Evolutionary conservation across 179 eudicot genomes (phyloP).

Genomic region (Silene noctiflora): DNA sequence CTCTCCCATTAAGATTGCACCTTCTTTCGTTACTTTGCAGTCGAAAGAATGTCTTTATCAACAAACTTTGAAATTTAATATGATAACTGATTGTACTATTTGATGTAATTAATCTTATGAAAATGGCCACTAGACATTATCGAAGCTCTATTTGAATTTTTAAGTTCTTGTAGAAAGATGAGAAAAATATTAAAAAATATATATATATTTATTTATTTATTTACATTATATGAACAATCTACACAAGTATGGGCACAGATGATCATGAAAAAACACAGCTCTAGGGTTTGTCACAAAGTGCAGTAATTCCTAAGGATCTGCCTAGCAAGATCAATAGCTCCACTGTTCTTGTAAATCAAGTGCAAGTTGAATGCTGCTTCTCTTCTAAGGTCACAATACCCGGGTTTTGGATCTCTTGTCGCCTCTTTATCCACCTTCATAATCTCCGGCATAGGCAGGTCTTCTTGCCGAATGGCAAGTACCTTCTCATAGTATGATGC

Average conservation of each 20-base stretch:
- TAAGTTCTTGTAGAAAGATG: too few species aligned
- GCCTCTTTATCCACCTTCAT: constrained; percentile 37
- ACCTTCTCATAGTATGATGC: constrained; percentile 71
- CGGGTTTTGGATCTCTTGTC: constrained; percentile 32
- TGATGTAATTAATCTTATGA: too few species aligned
- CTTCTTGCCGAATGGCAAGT: constrained; percentile 45
- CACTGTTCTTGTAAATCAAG: constrained; percentile 67
- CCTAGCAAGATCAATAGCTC: constrained; percentile 76
- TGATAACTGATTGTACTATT: too few species aligned
- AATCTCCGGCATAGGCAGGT: constrained; percentile 56
- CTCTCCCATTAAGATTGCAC: too few species aligned
- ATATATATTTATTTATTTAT: too few species aligned
- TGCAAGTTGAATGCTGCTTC: constrained; percentile 88
- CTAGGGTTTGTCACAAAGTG: constrained; percentile 20
- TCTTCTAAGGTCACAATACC: constrained; percentile 67
- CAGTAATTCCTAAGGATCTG: constrained; percentile 67
- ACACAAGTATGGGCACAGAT: neutral
- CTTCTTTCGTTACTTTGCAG: too few species aligned
- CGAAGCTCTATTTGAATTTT: too few species aligned
- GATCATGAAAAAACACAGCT: neutral
- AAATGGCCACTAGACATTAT: too few species aligned
- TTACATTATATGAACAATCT: too few species aligned
- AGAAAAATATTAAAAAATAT: too few species aligned
- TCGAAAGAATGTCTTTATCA: too few species aligned
- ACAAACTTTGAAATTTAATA: too few species aligned